Conservation (phyloP, 805 yeast genomes). For the Monosporozyma yasuniensis region DNA sequence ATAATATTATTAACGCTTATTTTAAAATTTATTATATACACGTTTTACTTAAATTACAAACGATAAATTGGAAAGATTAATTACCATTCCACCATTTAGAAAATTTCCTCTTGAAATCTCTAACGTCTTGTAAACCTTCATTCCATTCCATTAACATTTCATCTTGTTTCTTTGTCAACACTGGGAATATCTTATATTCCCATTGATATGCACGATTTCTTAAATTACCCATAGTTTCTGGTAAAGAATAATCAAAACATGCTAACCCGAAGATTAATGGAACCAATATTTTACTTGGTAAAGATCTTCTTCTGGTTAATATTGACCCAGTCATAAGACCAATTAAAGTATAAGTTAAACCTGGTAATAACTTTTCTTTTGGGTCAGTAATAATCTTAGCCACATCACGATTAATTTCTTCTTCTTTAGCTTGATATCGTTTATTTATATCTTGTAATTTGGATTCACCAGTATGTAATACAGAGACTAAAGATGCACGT, state of each 20-base stretch:
- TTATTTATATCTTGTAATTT: constrained; percentile 36
- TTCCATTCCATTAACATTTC: constrained; percentile 7
- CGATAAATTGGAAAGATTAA: not conserved
- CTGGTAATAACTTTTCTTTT: constrained; percentile 49
- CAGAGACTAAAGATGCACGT: constrained; percentile 11
- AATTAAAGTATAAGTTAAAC: constrained; percentile 43
- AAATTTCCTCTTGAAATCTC: constrained; percentile 1
- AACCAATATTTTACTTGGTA: constrained; percentile 37
- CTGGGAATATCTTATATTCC: constrained; percentile 34
- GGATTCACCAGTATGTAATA: constrained; percentile 2
- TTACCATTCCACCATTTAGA: constrained; percentile 4
- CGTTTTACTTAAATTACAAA: not conserved
- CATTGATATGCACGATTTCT: constrained; percentile 38
- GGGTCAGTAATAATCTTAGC: constrained; percentile 44
- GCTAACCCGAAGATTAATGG: constrained; percentile 46
- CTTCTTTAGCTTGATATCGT: constrained; percentile 40
- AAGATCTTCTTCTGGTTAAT: constrained; percentile 44
- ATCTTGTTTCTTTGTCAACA: constrained; percentile 19
- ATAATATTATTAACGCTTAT: no score
- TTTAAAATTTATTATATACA: not conserved
- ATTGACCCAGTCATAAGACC: constrained; percentile 55
- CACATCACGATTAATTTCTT: constrained; percentile 42
- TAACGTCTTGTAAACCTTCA: constrained; percentile 9
- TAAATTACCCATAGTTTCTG: constrained; percentile 47
- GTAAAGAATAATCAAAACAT: constrained; percentile 48